Evolutionary conservation across 108 stramenopile species (phyloP).

Genomic region (Skeletonema potamos): DNA sequence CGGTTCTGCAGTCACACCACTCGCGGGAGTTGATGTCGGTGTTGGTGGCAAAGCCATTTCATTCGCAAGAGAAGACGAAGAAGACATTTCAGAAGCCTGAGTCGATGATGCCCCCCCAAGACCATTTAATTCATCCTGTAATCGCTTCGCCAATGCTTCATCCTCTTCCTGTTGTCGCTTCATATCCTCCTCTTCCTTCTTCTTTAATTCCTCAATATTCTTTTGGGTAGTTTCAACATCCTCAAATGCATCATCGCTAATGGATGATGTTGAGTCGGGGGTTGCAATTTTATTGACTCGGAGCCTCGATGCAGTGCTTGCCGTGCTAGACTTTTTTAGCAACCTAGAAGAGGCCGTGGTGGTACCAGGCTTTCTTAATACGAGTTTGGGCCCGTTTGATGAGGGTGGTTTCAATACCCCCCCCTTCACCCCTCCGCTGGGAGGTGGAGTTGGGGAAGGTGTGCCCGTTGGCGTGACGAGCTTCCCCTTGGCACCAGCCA

Average conservation of each 20-base stretch:
- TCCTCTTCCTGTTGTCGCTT: slow-evolving; percentile 44
- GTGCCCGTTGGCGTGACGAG: slow-evolving; percentile 58
- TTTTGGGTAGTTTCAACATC: slow-evolving; percentile 57
- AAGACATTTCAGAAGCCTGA: background rate
- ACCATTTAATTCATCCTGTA: slow-evolving; percentile 42
- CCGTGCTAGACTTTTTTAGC: slow-evolving; percentile 59
- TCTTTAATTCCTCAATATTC: slow-evolving; percentile 46
- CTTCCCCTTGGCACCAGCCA: slow-evolving; percentile 61
- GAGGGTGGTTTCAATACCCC: slow-evolving; percentile 2
- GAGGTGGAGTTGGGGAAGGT: slow-evolving; percentile 62
- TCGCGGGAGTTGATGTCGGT: slow-evolving; percentile 27
- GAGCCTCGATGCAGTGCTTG: slow-evolving; percentile 48
- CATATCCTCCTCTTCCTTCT: slow-evolving; percentile 44
- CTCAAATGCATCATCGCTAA: slow-evolving; percentile 56
- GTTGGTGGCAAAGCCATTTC: slow-evolving; percentile 31
- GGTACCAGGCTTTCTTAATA: slow-evolving; percentile 69
- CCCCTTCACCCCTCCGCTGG: slow-evolving; percentile 43
- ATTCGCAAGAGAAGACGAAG: slow-evolving; percentile 1
- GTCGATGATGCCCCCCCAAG: slow-evolving; percentile 1
- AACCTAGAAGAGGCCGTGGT: slow-evolving; percentile 43
- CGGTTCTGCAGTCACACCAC: slow-evolving; percentile 18
- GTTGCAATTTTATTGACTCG: slow-evolving; percentile 69
- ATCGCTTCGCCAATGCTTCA: slow-evolving; percentile 42
- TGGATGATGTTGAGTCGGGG: background rate
- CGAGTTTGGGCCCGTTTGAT: slow-evolving; percentile 26